These are phyloP conservation scores for Ajuga chamaepitys DNA, from an alignment of 257 asterid species.

Conservation along the genomic window DNA sequence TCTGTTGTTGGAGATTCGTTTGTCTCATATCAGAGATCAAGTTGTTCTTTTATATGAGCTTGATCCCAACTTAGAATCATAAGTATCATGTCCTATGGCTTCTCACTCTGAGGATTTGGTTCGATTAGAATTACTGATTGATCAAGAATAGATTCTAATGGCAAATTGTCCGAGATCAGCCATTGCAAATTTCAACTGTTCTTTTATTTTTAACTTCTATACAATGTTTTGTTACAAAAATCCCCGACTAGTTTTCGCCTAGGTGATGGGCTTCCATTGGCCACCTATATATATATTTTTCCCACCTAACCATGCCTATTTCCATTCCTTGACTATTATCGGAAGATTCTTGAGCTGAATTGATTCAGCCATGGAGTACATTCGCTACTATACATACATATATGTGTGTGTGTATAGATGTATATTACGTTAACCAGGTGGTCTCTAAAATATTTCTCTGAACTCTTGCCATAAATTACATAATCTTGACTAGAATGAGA, in stretches of 20 bases:
- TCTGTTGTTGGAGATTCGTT: neutral
- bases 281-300: no score
- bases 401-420: neutral
- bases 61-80: conserved; percentile 7
- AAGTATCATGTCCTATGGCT: neutral
- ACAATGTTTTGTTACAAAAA: no score
- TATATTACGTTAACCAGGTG: no score
- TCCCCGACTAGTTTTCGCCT: no score
- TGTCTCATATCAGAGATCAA: neutral
- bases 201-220: no score
- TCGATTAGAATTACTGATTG: neutral
- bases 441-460: no score
- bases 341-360: neutral
- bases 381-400: neutral
- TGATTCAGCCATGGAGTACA: neutral
- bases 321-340: neutral
- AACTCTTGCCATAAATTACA: neutral
- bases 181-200: no score
- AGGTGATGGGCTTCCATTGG: no score
- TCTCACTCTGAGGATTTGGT: neutral
- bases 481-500: neutral
- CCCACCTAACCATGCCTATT: no score
- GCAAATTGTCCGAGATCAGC: neutral
- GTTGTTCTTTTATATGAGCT: conserved; percentile 9
- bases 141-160: neutral